phyloP scores from a whole-genome alignment of 768 basidiomycete genomes.

The Suillus spraguei region DNA sequence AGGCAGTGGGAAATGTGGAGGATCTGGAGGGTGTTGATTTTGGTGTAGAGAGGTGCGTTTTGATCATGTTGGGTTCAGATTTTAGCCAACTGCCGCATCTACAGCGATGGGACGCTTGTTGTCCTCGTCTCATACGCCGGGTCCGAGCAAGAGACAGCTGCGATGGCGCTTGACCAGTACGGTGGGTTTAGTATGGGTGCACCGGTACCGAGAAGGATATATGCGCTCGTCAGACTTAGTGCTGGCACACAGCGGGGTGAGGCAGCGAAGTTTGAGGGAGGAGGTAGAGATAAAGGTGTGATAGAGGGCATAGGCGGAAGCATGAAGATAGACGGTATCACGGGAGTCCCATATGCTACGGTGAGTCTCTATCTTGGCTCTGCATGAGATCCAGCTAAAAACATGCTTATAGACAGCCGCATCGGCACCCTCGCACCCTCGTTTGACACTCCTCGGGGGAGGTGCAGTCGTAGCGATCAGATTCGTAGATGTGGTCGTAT shows the following conservation, averaged over 20 bases:
- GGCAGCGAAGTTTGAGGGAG: constrained; percentile 29
- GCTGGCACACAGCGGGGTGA: constrained; percentile 15
- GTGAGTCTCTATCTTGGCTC: constrained; percentile 36
- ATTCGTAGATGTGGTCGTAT: constrained; percentile 76
- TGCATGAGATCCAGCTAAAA: neutral
- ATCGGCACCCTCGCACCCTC: constrained; percentile 73
- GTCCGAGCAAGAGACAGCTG: constrained; percentile 42
- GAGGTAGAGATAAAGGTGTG: constrained; percentile 20
- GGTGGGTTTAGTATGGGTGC: constrained; percentile 41
- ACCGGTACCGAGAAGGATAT: constrained; percentile 55
- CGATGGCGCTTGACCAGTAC: constrained; percentile 34
- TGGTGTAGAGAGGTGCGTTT: constrained; percentile 55
- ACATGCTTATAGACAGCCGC: constrained; percentile 51
- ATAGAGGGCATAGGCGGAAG: constrained; percentile 38
- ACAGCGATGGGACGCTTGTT: constrained; percentile 54
- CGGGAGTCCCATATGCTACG: constrained; percentile 73
- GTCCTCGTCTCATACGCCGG: constrained; percentile 68
- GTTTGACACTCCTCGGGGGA: constrained; percentile 60
- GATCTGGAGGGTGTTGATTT: constrained; percentile 79
- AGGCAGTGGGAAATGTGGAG: constrained; percentile 52
- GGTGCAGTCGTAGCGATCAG: constrained; percentile 64
- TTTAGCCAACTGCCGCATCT: neutral
- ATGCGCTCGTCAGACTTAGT: constrained; percentile 59
- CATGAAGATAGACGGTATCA: constrained; percentile 46
- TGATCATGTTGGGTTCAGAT: neutral